Conservation (phyloP, 2,329 filamentous ascomycete genomes). For the Apiospora kogelbergensis region DNA sequence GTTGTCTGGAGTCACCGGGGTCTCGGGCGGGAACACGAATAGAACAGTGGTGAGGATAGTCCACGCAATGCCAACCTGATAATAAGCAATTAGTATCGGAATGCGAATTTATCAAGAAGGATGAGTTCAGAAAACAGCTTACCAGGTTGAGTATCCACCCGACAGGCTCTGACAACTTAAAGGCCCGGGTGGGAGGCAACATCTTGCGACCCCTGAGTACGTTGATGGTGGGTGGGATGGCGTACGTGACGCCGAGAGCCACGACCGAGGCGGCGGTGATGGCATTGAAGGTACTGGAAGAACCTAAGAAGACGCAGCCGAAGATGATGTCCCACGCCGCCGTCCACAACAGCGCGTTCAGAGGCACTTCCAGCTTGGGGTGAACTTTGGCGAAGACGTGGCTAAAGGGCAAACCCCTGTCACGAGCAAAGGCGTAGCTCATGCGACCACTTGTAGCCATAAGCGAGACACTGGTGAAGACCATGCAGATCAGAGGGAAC, state of each 20-base stretch:
- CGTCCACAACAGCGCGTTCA: conserved; percentile 66
- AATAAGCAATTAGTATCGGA: conserved; percentile 39
- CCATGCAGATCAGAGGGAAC: conserved; percentile 63
- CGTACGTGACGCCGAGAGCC: conserved; percentile 70
- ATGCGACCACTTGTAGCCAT: conserved; percentile 67
- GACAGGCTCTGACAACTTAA: conserved; percentile 52
- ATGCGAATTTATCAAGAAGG: too few species aligned
- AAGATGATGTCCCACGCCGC: conserved; percentile 64
- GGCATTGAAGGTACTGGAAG: conserved; percentile 67
- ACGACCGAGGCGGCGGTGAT: conserved; percentile 72
- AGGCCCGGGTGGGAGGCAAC: conserved; percentile 59
- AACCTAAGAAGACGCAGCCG: conserved; percentile 69
- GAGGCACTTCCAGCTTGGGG: conserved; percentile 58
- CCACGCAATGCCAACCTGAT: conserved; percentile 58
- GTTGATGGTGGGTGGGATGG: conserved; percentile 71
- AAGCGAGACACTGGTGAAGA: conserved; percentile 63
- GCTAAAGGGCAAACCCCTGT: conserved; percentile 40
- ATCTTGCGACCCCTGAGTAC: conserved; percentile 64
- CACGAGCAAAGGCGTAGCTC: conserved; percentile 67
- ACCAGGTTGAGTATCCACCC: conserved; percentile 62
- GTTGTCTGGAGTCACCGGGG: conserved; percentile 63
- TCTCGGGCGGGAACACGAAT: conserved; percentile 70
- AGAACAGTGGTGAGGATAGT: conserved; percentile 71
- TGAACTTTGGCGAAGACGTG: conserved; percentile 62
- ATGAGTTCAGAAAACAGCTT: conserved; percentile 18